These are phyloP conservation scores for Tetrapyrgos nigripes DNA, from an alignment of 1,284 basidiomycete species.

Conservation along the genomic window DNA sequence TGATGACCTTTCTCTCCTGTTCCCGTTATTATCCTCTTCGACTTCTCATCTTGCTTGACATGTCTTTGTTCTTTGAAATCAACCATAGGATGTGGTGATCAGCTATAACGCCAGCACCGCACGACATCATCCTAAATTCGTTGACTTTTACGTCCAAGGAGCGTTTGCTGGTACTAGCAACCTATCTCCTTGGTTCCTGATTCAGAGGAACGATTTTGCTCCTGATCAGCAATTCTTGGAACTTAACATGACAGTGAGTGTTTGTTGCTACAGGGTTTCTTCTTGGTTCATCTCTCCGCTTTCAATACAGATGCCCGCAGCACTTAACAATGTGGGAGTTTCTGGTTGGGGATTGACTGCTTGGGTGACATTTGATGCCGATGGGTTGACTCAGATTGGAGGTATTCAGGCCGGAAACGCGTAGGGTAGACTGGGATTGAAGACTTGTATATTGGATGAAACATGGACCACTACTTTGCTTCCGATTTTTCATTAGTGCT, in stretches of 20 bases:
- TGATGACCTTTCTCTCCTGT: not conserved
- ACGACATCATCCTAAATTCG: conserved; percentile 12
- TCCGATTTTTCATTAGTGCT: too few relatives aligned
- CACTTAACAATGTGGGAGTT: not conserved
- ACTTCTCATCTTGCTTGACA: too few relatives aligned
- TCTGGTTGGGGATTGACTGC: conserved; percentile 10
- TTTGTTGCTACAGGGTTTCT: not conserved
- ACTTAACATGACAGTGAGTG: conserved; percentile 4
- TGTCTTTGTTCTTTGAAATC: too few relatives aligned
- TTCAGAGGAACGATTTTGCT: conserved; percentile 18
- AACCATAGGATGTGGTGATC: conserved; percentile 12
- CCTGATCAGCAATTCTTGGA: conserved; percentile 8
- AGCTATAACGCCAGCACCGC: conserved; percentile 20
- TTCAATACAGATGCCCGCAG: conserved; percentile 1
- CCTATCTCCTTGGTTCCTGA: conserved; percentile 13
- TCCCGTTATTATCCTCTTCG: not conserved
- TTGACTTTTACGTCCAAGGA: conserved; percentile 23
- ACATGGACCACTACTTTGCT: too few relatives aligned
- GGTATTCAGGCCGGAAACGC: too few relatives aligned
- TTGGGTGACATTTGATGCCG: conserved; percentile 10
- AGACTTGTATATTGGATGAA: not conserved
- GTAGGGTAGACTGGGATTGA: not conserved
- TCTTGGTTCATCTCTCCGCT: too few relatives aligned
- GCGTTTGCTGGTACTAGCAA: conserved; percentile 8
- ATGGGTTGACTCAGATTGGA: conserved; percentile 11